These are phyloP conservation scores for Fraxinus ornus DNA, from an alignment of 305 asterid species.

Conservation along the genomic window DNA sequence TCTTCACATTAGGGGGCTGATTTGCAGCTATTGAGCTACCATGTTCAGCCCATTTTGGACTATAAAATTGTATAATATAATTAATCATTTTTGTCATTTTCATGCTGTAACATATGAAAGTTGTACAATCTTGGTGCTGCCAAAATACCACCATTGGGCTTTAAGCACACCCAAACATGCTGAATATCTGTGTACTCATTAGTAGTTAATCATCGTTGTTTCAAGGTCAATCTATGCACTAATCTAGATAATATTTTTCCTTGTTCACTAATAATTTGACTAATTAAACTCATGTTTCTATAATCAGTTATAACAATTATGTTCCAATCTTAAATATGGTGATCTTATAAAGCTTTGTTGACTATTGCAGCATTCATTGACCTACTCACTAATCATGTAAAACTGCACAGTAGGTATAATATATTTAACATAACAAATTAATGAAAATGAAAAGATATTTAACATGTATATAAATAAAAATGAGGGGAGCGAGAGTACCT, in stretches of 20 bases:
- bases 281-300: not conserved
- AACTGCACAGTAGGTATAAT: not conserved
- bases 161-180: not conserved
- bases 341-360: not conserved
- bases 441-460: not conserved
- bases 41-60: not conserved
- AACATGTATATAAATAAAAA: not conserved
- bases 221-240: not conserved
- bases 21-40: not conserved
- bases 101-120: not conserved
- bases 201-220: not conserved
- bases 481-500: no score
- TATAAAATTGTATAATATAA: not conserved
- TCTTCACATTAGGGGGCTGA: not conserved
- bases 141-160: not conserved
- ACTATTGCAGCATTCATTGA: not conserved
- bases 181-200: not conserved
- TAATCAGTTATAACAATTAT: not conserved
- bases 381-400: not conserved
- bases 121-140: not conserved
- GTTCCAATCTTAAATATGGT: not conserved
- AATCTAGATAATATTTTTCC: not conserved
- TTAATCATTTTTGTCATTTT: not conserved
- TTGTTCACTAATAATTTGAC: not conserved
- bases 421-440: not conserved